Evolutionary conservation across 495 filamentous ascomycete genomes (phyloP).

Genomic region (Glonium stellatum): DNA sequence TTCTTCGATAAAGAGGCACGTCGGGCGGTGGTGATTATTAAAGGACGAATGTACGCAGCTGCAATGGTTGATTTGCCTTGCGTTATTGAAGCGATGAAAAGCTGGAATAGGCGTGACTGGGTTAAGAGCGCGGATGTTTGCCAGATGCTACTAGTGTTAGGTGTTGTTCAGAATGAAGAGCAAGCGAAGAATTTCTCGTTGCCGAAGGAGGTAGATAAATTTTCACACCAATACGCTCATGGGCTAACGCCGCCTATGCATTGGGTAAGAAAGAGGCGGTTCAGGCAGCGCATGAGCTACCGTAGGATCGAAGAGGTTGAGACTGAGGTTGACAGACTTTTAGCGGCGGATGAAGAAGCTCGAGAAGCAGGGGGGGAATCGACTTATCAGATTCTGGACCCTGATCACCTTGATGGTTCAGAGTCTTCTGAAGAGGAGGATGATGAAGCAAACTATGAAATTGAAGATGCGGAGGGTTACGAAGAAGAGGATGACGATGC

Average conservation of each 20-base stretch:
- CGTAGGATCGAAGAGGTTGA: conserved; percentile 86
- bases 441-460: conserved; percentile 41
- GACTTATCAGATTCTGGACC: conserved; percentile 60
- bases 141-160: conserved; percentile 86
- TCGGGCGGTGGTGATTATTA: conserved; percentile 62
- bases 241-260: conserved; percentile 89
- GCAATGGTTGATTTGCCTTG: conserved; percentile 81
- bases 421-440: conserved; percentile 52
- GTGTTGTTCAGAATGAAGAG: conserved; percentile 59
- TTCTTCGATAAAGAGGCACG: conserved; percentile 71
- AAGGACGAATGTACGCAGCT: conserved; percentile 68
- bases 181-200: conserved; percentile 62
- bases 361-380: conserved; percentile 41
- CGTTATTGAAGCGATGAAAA: conserved; percentile 92
- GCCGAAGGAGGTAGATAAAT: conserved; percentile 56
- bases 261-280: conserved; percentile 75
- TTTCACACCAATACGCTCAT: conserved; percentile 74
- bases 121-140: conserved; percentile 92
- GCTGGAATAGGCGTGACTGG: conserved; percentile 84
- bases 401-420: conserved; percentile 41
- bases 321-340: conserved; percentile 66
- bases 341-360: conserved; percentile 57
- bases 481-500: conserved; percentile 30
- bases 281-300: conserved; percentile 73
- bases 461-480: conserved; percentile 18